Evolutionary conservation across 768 basidiomycete species (phyloP), one percentile per base, ranked within the genome.

Genomic region (Dioszegia crocea): DNA sequence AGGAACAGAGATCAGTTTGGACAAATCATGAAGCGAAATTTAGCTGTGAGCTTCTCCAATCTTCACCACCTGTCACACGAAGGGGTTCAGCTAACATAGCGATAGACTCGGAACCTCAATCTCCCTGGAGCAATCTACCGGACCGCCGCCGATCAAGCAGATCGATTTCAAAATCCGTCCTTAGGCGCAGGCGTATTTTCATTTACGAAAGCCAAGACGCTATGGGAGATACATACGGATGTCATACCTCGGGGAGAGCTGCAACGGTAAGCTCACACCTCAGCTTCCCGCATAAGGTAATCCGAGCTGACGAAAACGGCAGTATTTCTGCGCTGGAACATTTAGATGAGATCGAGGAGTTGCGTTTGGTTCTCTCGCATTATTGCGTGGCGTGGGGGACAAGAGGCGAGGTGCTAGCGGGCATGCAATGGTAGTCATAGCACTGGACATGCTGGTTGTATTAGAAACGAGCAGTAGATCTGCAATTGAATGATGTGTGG

Each of bases 291-390:
- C 17, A 19, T 1, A 24, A 2, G 21, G 19, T 23, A 4, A 48
- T n/a, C 14, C 11, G n/a, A 10, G 51, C 27, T 24, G 53, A 56
- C 50, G 36, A 27, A 24, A 4, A 8, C n/a, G 14, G 0, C 65
- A 91, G 91, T 67, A 86, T 93, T 68, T 82, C 88, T 0, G 80
- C 78, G 56, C 81, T 96, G 16, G 94, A 98, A 73, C 82, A 89
- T 76, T 82, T 99, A 4, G 94, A 98, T 71, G 93, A 99, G 76
- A 80, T 91, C 9, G 94, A 99, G 76, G 94, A 98, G 77, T 81
- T 99, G 19, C 88, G 92, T 57, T 82, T 99, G 4, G 88, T 98
- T 1, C 79, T 96, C 29, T 81, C 82, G 1, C 93, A 98, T 72
- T 98, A 98, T 75, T 89, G 87, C 14, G 83, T 97, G 54, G 85